Conservation (phyloP, 768 basidiomycete species). For the Leccinum rimulosum region DNA sequence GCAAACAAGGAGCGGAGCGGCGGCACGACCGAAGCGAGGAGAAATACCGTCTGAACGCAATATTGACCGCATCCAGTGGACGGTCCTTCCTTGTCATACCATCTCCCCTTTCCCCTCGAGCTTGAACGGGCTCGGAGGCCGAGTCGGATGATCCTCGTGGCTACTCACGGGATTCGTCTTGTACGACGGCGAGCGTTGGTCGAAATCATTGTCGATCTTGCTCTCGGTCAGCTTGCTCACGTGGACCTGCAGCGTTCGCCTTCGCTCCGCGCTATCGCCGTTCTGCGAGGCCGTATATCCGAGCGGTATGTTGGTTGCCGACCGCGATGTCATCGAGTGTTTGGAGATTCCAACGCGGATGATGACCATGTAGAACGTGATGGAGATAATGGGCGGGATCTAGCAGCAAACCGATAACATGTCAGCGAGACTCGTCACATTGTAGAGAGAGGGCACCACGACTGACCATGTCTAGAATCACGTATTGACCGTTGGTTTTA, state of each 20-base stretch:
- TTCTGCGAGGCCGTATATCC: no score
- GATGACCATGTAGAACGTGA: conserved; percentile 20
- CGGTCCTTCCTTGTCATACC: not conserved
- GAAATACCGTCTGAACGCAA: no score
- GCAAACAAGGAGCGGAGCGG: not conserved
- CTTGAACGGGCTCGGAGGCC: not conserved
- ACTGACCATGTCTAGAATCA: conserved; percentile 6
- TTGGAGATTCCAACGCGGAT: conserved; percentile 6
- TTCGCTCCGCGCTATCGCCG: not conserved
- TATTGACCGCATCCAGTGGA: not conserved
- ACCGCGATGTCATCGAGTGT: not conserved
- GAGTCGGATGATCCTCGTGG: not conserved
- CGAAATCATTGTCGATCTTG: not conserved
- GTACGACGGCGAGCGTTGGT: not conserved
- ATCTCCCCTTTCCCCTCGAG: not conserved
- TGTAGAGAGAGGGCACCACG: not conserved
- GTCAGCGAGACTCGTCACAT: not conserved
- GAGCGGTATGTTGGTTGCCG: not conserved
- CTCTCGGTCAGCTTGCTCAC: not conserved
- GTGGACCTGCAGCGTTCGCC: not conserved
- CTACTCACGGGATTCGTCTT: not conserved
- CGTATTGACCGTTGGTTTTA: conserved; percentile 4
- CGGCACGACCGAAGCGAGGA: no score
- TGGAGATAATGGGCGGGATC: conserved; percentile 13
- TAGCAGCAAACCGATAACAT: not conserved